Percentiles rank a stretch among this genome's conserved stretches.
Evolutionary conservation across 2,329 filamentous ascomycete species (phyloP).

Genomic region (Elsinoe ampelina): DNA sequence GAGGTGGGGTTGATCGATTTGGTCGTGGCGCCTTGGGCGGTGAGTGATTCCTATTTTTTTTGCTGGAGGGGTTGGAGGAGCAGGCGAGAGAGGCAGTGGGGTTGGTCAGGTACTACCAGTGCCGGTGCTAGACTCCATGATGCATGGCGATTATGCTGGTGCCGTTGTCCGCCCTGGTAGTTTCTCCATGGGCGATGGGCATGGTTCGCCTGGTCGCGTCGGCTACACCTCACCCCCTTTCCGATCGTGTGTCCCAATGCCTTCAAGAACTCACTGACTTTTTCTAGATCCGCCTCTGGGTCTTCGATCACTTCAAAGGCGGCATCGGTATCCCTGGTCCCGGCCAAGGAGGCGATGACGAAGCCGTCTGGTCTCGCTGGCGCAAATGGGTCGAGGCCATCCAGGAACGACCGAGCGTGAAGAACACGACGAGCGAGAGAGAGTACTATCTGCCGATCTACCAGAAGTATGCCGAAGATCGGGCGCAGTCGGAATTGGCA

Average conservation of each 20-base stretch:
- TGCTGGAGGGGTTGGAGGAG: background rate
- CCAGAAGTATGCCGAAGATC: conserved; percentile 39
- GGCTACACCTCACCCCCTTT: no score
- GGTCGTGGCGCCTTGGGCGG: conserved; percentile 62
- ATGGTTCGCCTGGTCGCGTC: no score
- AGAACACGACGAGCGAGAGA: conserved; percentile 58
- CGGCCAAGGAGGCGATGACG: conserved; percentile 44
- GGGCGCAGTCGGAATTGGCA: conserved; percentile 39
- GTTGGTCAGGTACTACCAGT: conserved; percentile 31
- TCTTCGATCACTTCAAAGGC: conserved; percentile 66
- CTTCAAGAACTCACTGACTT: background rate
- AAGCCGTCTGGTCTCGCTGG: conserved; percentile 55
- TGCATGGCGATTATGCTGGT: no score
- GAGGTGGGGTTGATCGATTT: conserved; percentile 61
- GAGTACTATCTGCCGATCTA: conserved; percentile 62
- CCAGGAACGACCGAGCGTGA: conserved; percentile 51
- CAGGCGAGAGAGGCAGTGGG: background rate
- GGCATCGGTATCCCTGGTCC: conserved; percentile 33
- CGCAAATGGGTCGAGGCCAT: conserved; percentile 54
- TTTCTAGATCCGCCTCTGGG: conserved; percentile 47
- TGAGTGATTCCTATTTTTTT: conserved; percentile 22
- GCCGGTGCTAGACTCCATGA: background rate
- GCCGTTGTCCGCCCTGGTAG: no score
- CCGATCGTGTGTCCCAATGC: no score
- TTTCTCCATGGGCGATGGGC: no score